Evolutionary conservation across 805 yeast species (phyloP), one percentile per base, ranked within the genome.

Genomic region (Candida tallmaniae): DNA sequence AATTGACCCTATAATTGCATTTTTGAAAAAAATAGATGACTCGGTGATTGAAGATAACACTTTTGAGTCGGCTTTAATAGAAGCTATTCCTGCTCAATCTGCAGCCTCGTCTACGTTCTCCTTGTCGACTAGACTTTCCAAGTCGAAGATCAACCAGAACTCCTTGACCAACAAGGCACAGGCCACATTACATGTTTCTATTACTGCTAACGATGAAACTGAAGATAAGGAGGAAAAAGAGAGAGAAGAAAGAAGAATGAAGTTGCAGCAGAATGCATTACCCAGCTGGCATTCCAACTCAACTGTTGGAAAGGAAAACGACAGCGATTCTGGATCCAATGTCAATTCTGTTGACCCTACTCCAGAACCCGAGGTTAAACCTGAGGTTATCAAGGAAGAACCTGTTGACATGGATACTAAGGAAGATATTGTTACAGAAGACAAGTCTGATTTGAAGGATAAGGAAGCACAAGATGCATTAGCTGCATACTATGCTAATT

Each of bases 281-380:
- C 99, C 99, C 6, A 81, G 93, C 19, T 93, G 99, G 99, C 96
- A 93, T 55, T 78, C 83, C 44, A 81, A 82, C 47, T 78, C 90
- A 52, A 89, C 99, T 0, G 90, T 90, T 45, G 96, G 95, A 29
- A 70, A 79, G 46, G 59, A 71, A 10, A 68, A 72, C 3, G 23
- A 8, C 15, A 56, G 76, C 39, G 84, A 80, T 38, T 72, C 65
- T 42, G 8, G 17, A 15, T 20, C 27, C 7, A 15, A 15, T 13
- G n/a, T 23, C 7, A 24, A 14, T 13, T 21, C 36, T 23, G 82
- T 73, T 18, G 39, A 32, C 7, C 34, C 26, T 24, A 38, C 35
- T n/a, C 44, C 38, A 12, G 42, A 36, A 20, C 27, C 34, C 9
- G 42, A 35, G 22, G 14, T 35, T 10, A 34, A 18, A 24, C 31